Conservation (phyloP, 768 basidiomycete genomes). For the Holtermannia corniformis region DNA sequence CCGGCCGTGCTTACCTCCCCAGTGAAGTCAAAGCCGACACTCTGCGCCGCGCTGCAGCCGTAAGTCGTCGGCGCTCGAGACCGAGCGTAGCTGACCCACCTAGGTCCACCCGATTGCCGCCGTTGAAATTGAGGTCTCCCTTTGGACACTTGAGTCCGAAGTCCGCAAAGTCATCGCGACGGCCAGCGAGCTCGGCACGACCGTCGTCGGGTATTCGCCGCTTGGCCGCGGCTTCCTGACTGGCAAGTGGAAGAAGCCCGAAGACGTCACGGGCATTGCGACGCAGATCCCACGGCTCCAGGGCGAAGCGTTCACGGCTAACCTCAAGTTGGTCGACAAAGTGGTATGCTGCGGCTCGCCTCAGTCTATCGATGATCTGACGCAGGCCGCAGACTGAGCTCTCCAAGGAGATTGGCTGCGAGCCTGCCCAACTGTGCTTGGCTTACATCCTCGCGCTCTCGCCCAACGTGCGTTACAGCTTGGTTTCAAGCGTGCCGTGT, state of each 20-base stretch:
- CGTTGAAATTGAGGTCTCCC: slow-evolving; percentile 61
- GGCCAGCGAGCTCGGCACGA: slow-evolving; percentile 51
- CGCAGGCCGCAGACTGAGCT: neutral
- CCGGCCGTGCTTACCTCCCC: slow-evolving; percentile 15
- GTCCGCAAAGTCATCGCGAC: slow-evolving; percentile 50
- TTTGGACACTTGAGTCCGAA: slow-evolving; percentile 53
- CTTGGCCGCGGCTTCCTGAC: slow-evolving; percentile 43
- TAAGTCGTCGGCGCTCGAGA: slow-evolving; percentile 24
- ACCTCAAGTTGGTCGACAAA: slow-evolving; percentile 45
- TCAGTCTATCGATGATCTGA: neutral
- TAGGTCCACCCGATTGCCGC: slow-evolving; percentile 52
- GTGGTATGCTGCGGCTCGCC: slow-evolving; percentile 27
- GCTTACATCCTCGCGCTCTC: neutral
- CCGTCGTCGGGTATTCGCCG: slow-evolving; percentile 55
- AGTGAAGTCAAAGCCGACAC: slow-evolving; percentile 42
- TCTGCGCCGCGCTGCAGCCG: slow-evolving; percentile 44
- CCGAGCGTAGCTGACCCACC: neutral
- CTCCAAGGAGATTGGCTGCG: neutral
- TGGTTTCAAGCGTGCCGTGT: neutral
- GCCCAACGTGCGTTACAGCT: neutral
- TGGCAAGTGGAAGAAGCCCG: slow-evolving; percentile 32
- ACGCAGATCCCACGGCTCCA: slow-evolving; percentile 47
- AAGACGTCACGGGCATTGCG: slow-evolving; percentile 45
- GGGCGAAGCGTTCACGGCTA: slow-evolving; percentile 45
- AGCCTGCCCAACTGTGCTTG: neutral